Conservation (phyloP, 1,139 yeast species). For the Pichia sp. region DNA sequence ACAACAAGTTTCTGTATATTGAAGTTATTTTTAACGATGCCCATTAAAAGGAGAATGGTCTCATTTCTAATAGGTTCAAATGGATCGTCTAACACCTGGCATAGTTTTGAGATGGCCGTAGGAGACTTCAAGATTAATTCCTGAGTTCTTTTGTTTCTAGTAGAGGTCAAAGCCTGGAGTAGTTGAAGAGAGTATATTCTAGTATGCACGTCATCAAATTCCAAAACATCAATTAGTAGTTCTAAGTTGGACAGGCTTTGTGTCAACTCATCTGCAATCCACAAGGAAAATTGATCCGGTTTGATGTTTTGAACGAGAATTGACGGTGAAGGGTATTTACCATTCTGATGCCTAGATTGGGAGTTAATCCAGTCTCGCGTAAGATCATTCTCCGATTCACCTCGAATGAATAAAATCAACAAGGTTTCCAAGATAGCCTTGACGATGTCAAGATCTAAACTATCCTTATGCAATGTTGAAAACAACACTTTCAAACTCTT, state of each 20-base stretch:
- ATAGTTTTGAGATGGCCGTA: constrained; percentile 71
- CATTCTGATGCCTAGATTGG: constrained; percentile 71
- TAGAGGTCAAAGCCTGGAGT: constrained; percentile 73
- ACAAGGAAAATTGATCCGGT: constrained; percentile 80
- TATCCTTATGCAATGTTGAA: constrained; percentile 54
- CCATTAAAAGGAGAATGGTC: constrained; percentile 74
- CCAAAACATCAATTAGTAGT: constrained; percentile 36
- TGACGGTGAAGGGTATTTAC: constrained; percentile 78
- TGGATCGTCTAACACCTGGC: constrained; percentile 57
- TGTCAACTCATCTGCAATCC: constrained; percentile 94
- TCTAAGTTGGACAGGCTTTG: constrained; percentile 57
- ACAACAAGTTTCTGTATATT: constrained; percentile 92
- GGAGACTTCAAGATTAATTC: constrained; percentile 70
- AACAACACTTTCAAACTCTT: constrained; percentile 77
- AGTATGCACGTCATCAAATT: constrained; percentile 61
- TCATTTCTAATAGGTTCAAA: constrained; percentile 92
- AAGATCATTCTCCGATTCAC: constrained; percentile 41
- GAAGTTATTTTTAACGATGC: constrained; percentile 72
- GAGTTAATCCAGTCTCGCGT: constrained; percentile 68
- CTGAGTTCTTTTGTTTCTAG: constrained; percentile 69
- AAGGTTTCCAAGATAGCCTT: constrained; percentile 84
- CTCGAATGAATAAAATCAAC: constrained; percentile 67
- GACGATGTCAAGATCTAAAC: constrained; percentile 62
- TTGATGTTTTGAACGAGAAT: constrained; percentile 46
- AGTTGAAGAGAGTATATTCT: constrained; percentile 77